Base-by-base conservation (phyloP, 2,329 filamentous ascomycete genomes). In the Xylariales sp. region DNA sequence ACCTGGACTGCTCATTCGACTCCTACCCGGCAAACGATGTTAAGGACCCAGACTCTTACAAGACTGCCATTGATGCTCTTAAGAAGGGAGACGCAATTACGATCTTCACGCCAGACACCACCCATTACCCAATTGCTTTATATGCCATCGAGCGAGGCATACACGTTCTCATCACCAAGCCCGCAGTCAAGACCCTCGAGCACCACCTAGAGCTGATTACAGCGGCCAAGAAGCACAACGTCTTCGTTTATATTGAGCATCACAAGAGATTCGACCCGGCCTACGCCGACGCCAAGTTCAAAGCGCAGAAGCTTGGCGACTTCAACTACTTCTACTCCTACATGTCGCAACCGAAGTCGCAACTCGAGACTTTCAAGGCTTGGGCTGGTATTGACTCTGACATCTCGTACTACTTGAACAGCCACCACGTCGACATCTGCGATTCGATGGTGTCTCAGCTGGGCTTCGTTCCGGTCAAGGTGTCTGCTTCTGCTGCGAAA, bases 251-350 rank as follows among this genome's bases (percentile, higher is more conserved):
- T 69, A 75, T 96, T 55, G 90, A 96, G 74, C 90, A 96, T 69
- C 90, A 96, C 77, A 96, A 96, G 73, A 88, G 91, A 44, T 96
- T 84, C 68, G 90, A 96, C 62, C 90, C 90, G 2, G 88, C 88
- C 16, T 96, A 96, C 69, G 80, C 87, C 11, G 90, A 96, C 62
- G 91, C 91, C 11, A 79, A 83, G 37, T 83, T 83, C 68, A 82
- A 84, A 53, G 87, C 88, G 11, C 69, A 79, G 58, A 80, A 73
- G 40, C 72, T 96, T 6, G 90, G 90, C 50, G 88, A 95, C 67
- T 96, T 96, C 80, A 95, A 95, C 73, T 96, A 96, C 74, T 96
- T 95, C 63, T 96, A 95, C 76, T 85, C 80, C 54, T 96, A 96
- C 77, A 95, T 95, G 89, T 88, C 82, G 37, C 89, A 95, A 72